These are phyloP conservation scores for Achaetomium macrosporum DNA, from an alignment of 2,329 filamentous ascomycete genomes.

Conservation along the genomic window DNA sequence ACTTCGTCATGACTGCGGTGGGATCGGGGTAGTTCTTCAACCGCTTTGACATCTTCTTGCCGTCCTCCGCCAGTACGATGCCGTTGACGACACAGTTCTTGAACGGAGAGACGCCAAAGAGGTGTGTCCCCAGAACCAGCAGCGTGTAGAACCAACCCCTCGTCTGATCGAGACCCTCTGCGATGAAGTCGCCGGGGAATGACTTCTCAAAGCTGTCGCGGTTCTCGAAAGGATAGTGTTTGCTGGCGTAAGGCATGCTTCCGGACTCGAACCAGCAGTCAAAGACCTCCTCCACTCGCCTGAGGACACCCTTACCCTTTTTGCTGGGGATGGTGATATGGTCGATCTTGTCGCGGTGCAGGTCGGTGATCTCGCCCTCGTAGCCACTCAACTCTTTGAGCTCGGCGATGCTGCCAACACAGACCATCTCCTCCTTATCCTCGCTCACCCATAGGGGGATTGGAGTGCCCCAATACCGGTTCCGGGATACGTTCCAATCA, in stretches of 20 bases:
- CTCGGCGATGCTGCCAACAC: slow-evolving; percentile 78
- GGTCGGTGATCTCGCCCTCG: slow-evolving; percentile 71
- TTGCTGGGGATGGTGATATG: slow-evolving; percentile 90
- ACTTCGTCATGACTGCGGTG: slow-evolving; percentile 72
- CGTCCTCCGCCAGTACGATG: slow-evolving; percentile 87
- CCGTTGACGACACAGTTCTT: slow-evolving; percentile 96
- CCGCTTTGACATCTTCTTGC: slow-evolving; percentile 98
- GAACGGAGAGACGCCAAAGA: slow-evolving; percentile 81
- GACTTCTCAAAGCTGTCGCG: slow-evolving; percentile 70
- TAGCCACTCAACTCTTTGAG: slow-evolving; percentile 83
- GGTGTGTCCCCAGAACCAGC: slow-evolving; percentile 78
- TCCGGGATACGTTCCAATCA: slow-evolving; percentile 93
- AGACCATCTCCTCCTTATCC: slow-evolving; percentile 79
- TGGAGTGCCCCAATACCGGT: slow-evolving; percentile 93
- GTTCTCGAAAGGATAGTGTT: slow-evolving; percentile 90
- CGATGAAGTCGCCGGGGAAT: slow-evolving; percentile 92
- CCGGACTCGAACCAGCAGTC: slow-evolving; percentile 96
- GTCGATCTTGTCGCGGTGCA: slow-evolving; percentile 91
- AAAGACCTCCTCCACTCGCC: slow-evolving; percentile 80
- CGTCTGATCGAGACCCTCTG: slow-evolving; percentile 82
- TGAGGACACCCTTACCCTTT: slow-evolving; percentile 76
- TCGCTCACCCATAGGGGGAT: slow-evolving; percentile 90
- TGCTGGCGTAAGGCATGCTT: slow-evolving; percentile 88
- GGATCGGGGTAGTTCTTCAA: slow-evolving; percentile 96
- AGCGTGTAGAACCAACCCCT: slow-evolving; percentile 97